Base-by-base conservation (phyloP, 805 yeast species). In the Ogataea naganishii region DNA sequence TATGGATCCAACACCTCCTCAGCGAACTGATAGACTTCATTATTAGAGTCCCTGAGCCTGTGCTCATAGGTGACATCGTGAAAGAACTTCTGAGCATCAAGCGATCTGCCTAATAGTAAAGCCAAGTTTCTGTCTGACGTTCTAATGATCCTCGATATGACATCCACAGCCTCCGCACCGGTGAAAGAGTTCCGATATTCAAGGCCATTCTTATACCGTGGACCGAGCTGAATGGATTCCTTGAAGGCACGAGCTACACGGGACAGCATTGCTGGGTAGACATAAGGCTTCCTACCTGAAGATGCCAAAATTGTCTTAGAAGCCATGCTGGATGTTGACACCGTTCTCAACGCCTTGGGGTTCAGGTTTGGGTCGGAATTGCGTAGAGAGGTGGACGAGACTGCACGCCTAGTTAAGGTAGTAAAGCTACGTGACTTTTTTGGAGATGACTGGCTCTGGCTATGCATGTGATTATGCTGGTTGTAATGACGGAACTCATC, bases 31-130 rank as follows among this genome's bases (percentile, higher is more conserved):
- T 89, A 92, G 15, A 89, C 82, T 53, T 92, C 98, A 47, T 69
- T 73, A 14, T 67, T 69, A 1, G 95, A 82, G 56, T 92, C 98
- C 40, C 98, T 67, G 31, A 92, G 64, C 28, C 96, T 66, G 51
- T 88, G 97, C 44, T 86, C 94, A 56, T 89, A 89, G 0, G 96
- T 82, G 16, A 88, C 96, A 58, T 92, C 98, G 49, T 85, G 95
- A 56, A 92, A 86, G 33, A 85, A 73, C 51, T 83, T 83, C 46
- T 92, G 97, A 1, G 96, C 94, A 57, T 92, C 97, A 32, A 92
- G 61, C 0, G 96, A 78, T 39, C 98, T 67, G 18, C 97, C 98
- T 29, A 92, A 59, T 20, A 92, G 60, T 27, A 92, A 60, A 0
- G 97, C 97, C 44, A 92, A 59, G 43, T 86, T 88, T 36, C 98